A percentile compares a stretch with the other conserved stretches of the same genome.
phyloP scores from a whole-genome alignment of 805 yeast genomes.

The Metahyphopichia silvanorum region DNA sequence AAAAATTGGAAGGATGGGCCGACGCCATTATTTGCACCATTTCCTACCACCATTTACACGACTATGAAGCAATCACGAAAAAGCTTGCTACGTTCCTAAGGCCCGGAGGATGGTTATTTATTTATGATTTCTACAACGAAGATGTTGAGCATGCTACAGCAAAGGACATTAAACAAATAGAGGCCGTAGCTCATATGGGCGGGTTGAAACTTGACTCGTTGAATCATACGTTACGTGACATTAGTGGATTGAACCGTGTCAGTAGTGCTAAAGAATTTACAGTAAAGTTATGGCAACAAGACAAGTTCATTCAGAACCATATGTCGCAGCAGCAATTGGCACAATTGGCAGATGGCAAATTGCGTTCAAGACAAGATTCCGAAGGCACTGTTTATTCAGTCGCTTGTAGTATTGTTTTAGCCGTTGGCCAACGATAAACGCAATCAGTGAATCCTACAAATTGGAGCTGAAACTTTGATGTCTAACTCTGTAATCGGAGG shows the following conservation, averaged over 20 bases:
- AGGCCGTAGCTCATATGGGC: constrained; percentile 30
- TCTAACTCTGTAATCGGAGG: too few species aligned
- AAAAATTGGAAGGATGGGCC: constrained; percentile 16
- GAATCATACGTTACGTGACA: constrained; percentile 15
- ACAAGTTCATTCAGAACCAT: constrained; percentile 23
- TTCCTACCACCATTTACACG: constrained; percentile 37
- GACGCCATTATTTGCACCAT: constrained; percentile 35
- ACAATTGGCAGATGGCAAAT: constrained; percentile 11
- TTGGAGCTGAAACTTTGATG: constrained; percentile 5
- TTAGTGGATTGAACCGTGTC: constrained; percentile 19
- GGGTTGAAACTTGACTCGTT: constrained; percentile 24
- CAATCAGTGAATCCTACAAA: too few species aligned
- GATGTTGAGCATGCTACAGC: constrained; percentile 18
- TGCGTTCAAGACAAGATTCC: too few species aligned
- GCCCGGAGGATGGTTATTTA: constrained; percentile 30
- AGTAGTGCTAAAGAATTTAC: constrained; percentile 16
- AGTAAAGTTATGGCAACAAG: constrained; percentile 19
- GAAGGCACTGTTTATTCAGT: constrained; percentile 12
- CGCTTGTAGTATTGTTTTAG: constrained; percentile 20
- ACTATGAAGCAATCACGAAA: constrained; percentile 24
- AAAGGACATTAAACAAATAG: constrained; percentile 1
- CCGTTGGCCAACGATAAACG: constrained; percentile 30
- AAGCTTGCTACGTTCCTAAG: constrained; percentile 29
- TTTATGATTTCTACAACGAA: constrained; percentile 38
- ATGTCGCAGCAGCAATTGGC: constrained; percentile 10